Evolutionary conservation across 495 filamentous ascomycete species (phyloP), one percentile per base, ranked within the genome.

Genomic region (Apiosordaria backusii): DNA sequence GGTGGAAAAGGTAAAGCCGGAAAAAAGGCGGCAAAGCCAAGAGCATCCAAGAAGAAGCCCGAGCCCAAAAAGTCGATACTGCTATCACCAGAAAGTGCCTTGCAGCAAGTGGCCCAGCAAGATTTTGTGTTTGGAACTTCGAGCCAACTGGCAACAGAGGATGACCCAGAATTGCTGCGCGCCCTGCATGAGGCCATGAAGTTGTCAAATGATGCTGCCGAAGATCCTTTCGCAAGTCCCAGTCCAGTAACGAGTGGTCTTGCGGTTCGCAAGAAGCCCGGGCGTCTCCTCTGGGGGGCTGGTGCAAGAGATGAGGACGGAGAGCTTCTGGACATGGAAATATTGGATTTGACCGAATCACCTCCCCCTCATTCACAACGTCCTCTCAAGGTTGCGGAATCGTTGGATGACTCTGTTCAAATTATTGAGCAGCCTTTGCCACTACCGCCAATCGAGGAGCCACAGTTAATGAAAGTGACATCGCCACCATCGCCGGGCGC

Each of bases 91-190:
- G 80, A 81, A 61, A 87, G 87, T 52, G 94, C 93, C 19, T 72
- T 87, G 54, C 85, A 86, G 65, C 83, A 87, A 67, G 77, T 90
- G n/a, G 80, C 87, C 4, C 79, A 85, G 6, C 94, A 96, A 73
- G 88, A 93, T 67, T 88, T 97, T 67, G 77, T 97, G 2, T 98
- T 98, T 75, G 94, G 93, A 18, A 97, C 92, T 1, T 96, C 90
- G 19, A 97, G 93, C 76, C 94, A 98, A 75, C 79, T 98, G 19
- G 90, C 90, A 58, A 81, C 82, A 62, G 89, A 92, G 50, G 87
- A 92, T 60, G 91, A 91, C 0, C 89, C 91, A 3, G 81, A 82
- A 2, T 82, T 87, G 4, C 78, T 93, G 4, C 82, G 85, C 60
- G 85, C 93, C 60, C 79, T 90, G 40, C 91, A 93, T 64, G 76